These are phyloP conservation scores for Alloteropsis semialata DNA, from an alignment of 176 grass and related monocot species.

Conservation along the genomic window DNA sequence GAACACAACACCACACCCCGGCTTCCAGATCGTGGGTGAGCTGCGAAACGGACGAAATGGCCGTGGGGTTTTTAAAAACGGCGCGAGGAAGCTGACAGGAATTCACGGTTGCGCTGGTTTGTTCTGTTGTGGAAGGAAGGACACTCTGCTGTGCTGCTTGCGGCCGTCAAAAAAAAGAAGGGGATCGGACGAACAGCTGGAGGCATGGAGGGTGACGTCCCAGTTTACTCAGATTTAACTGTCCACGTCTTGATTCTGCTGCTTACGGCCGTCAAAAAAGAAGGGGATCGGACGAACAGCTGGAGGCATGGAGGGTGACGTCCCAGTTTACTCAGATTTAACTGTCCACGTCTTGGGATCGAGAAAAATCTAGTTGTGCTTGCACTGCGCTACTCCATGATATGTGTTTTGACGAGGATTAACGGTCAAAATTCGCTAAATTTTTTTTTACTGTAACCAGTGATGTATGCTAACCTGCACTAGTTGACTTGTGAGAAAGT, in stretches of 20 bases:
- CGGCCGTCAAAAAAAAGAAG: no score
- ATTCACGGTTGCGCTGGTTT: neutral
- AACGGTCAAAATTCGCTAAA: no score
- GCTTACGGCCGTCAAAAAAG: no score
- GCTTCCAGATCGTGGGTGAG: slow-evolving; percentile 29
- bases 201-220: neutral
- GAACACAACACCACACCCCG: neutral
- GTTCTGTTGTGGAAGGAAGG: neutral
- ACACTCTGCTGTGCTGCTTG: no score
- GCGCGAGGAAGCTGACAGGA: neutral
- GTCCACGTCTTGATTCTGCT: no score
- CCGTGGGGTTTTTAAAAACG: no score
- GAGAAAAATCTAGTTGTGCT: neutral
- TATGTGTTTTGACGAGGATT: neutral
- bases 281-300: neutral
- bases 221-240: neutral
- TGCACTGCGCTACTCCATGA: no score
- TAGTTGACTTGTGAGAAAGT: no score
- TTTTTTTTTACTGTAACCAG: no score
- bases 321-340: neutral
- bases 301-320: neutral
- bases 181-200: neutral
- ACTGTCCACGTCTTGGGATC: slow-evolving; percentile 5
- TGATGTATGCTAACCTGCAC: no score
- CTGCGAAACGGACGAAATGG: no score